A percentile compares a stretch with the other conserved stretches of the same genome.
Conservation (phyloP, 768 basidiomycete genomes). For the Hypholoma fasciculare region DNA sequence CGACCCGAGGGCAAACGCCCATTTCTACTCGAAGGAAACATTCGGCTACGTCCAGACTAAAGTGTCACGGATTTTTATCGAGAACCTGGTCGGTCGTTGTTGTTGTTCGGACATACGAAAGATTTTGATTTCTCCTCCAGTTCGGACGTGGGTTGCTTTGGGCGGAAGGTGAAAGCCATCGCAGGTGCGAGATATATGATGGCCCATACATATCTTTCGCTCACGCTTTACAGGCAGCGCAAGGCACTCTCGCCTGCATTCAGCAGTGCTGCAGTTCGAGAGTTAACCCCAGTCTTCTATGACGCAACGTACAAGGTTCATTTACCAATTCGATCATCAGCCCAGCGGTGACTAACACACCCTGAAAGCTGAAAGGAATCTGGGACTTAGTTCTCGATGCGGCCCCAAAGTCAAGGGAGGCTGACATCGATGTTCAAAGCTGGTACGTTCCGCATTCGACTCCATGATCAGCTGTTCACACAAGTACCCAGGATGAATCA, state of each 20-base stretch:
- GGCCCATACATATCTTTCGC: background rate
- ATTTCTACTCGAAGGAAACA: slow-evolving; percentile 52
- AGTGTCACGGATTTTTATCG: slow-evolving; percentile 33
- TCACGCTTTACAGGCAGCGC: slow-evolving; percentile 35
- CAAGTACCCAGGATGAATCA: slow-evolving; percentile 40
- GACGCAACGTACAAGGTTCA: slow-evolving; percentile 51
- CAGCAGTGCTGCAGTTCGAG: slow-evolving; percentile 49
- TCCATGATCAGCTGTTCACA: background rate
- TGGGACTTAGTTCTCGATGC: slow-evolving; percentile 31
- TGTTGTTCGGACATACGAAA: background rate
- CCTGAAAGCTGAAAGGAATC: slow-evolving; percentile 30
- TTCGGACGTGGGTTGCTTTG: slow-evolving; percentile 41
- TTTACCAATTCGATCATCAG: too few relatives aligned
- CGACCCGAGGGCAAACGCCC: slow-evolving; percentile 52
- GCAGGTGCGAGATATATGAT: slow-evolving; percentile 28
- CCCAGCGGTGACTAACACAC: too few relatives aligned
- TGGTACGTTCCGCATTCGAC: slow-evolving; percentile 30
- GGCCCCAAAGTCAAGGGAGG: slow-evolving; percentile 14
- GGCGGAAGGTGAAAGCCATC: slow-evolving; percentile 48
- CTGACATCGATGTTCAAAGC: slow-evolving; percentile 46
- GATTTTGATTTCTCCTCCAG: slow-evolving; percentile 15
- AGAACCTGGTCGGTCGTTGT: slow-evolving; percentile 31
- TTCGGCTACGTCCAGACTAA: slow-evolving; percentile 44
- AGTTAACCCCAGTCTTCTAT: slow-evolving; percentile 45
- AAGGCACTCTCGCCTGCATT: slow-evolving; percentile 54